phyloP scores from a whole-genome alignment of 1,284 basidiomycete genomes.

The Naganishia cerealis region DNA sequence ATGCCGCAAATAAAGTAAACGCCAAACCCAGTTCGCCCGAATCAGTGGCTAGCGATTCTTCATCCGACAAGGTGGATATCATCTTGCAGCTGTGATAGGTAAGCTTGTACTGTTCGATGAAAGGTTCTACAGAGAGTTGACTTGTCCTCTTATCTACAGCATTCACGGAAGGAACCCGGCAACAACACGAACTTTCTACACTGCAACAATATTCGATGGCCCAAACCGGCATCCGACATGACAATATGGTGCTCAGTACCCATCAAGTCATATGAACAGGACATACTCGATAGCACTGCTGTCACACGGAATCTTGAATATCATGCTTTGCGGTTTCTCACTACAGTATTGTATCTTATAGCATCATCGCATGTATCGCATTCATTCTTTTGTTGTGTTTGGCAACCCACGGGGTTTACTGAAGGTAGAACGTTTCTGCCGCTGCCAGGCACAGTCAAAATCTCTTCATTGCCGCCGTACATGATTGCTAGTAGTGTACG shows the following conservation, averaged over 20 bases:
- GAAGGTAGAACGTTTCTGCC: not conserved
- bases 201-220: not conserved
- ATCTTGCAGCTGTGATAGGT: slow-evolving; percentile 17
- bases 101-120: not conserved
- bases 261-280: not conserved
- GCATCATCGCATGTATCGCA: not conserved
- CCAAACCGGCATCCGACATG: not conserved
- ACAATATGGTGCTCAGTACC: not conserved
- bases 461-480: not conserved
- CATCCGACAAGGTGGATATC: slow-evolving; percentile 32
- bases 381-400: not conserved
- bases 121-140: not conserved
- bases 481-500: not conserved
- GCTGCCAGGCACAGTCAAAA: not conserved
- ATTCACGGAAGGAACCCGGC: not conserved
- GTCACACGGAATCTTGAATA: not conserved
- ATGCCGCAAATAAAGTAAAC: not conserved
- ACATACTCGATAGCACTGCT: not conserved
- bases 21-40: slow-evolving; percentile 24
- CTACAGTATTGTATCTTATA: slow-evolving; percentile 1
- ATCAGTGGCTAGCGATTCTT: slow-evolving; percentile 25
- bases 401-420: not conserved
- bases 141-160: not conserved
- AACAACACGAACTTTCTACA: not conserved
- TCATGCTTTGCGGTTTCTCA: not conserved